Conservation (phyloP, 1,139 yeast genomes). For the Blastobotrys ciferrii region DNA sequence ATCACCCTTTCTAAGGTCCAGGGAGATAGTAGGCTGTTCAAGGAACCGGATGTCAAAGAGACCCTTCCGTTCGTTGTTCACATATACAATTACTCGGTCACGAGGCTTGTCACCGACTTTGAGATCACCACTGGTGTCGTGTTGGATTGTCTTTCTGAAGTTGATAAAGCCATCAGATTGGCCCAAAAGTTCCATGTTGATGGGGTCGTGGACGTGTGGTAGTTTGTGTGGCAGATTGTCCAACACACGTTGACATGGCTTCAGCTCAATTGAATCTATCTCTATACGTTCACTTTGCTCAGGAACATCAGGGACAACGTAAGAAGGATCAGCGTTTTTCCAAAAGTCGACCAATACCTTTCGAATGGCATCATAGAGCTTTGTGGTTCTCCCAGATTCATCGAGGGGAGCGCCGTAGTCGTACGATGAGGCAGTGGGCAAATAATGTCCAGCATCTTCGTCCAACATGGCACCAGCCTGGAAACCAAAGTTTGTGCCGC, state of each 20-base stretch:
- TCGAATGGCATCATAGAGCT: slow-evolving; percentile 9
- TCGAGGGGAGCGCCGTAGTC: slow-evolving; percentile 16
- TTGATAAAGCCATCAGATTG: slow-evolving; percentile 9
- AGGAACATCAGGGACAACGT: slow-evolving; percentile 13
- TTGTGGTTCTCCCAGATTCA: slow-evolving; percentile 12
- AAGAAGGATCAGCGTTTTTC: neutral
- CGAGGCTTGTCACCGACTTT: slow-evolving; percentile 11
- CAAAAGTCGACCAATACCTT: neutral
- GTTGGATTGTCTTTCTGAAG: slow-evolving; percentile 3
- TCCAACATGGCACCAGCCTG: slow-evolving; percentile 11
- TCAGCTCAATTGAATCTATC: slow-evolving; percentile 3
- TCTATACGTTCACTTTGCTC: neutral
- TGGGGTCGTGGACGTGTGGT: neutral
- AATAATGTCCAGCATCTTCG: neutral
- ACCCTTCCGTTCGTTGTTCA: slow-evolving; percentile 11
- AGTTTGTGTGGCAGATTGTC: slow-evolving; percentile 1
- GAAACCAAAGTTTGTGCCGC: slow-evolving; percentile 16
- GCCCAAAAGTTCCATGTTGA: slow-evolving; percentile 11
- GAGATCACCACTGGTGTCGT: slow-evolving; percentile 1
- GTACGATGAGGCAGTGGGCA: slow-evolving; percentile 8
- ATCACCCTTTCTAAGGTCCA: slow-evolving; percentile 13
- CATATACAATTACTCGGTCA: slow-evolving; percentile 12
- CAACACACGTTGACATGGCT: slow-evolving; percentile 4
- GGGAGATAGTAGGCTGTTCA: neutral
- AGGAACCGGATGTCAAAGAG: slow-evolving; percentile 3